Evolutionary conservation across 208 protist genomes (phyloP), one percentile per base, ranked within the genome.

Genomic region (Lotmaria passim): DNA sequence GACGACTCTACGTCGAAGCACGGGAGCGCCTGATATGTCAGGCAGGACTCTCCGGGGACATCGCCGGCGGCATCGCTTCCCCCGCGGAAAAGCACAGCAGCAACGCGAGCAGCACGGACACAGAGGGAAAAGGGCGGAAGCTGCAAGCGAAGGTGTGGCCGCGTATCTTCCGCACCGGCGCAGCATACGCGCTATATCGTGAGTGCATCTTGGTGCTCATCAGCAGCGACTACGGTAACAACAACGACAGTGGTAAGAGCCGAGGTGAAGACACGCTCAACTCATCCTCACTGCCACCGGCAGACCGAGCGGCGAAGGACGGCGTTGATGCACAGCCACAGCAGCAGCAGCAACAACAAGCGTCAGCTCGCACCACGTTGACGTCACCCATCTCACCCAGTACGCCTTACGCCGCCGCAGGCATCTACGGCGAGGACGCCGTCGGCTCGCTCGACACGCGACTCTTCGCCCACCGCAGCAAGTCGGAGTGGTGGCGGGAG

Each of bases 1-100:
- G 82, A 14, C 73, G 78, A 2, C 73, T 93, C 10, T 87, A 88
- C 41, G 79, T 90, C 26, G 82, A 90, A 53, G 74, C 81, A 5
- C 69, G 79, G 33, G 72, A 87, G 46, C 64, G 61, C 38, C 66
- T 85, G 46, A 82, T 85, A 24, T 44, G 34, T 11, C 71, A 28
- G 10, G 56, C 43, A 2, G 55, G 77, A 33, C 48, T 72, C 23
- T 52, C 53, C 10, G 11, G 10, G 41, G 57, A 38, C 6, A 15
- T 28, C 30, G 3, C 26, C 38, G 7, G 10, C 26, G 21, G 17
- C 55, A 12, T 3, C 55, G 14, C n/a, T 30, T 14, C 23, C n/a
- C n/a, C n/a, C 8, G 12, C 1, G 5, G 1, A 4, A 11, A 36
- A 19, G 6, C 7, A 62, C 3, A 41, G 28, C 51, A 39, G 51